These are phyloP conservation scores for Lotmaria passim DNA, from an alignment of 208 protist species.

Conservation along the genomic window DNA sequence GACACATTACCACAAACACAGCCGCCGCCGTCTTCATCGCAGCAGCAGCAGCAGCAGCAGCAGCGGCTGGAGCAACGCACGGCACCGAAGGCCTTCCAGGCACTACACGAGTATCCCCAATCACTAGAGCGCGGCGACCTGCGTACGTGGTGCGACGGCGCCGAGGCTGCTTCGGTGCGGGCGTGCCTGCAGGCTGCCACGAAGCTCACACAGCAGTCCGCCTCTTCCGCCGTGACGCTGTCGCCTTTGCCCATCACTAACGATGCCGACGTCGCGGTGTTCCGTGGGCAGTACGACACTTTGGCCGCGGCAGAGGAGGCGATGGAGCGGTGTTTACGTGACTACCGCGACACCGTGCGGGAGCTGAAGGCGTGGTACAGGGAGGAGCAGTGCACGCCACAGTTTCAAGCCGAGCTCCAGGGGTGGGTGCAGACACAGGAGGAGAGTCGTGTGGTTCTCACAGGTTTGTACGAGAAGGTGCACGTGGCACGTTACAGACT, in stretches of 20 bases:
- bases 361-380: constrained; percentile 30
- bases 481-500: constrained; percentile 46
- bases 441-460: constrained; percentile 14
- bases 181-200: constrained; percentile 16
- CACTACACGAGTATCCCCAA: constrained; percentile 31
- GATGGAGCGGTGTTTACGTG: constrained; percentile 13
- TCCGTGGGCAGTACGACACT: constrained; percentile 27
- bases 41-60: neutral
- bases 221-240: neutral
- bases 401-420: constrained; percentile 21
- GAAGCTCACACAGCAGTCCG: neutral
- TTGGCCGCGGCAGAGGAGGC: constrained; percentile 12
- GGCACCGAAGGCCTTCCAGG: constrained; percentile 9
- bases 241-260: constrained; percentile 14
- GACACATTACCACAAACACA: too few species aligned
- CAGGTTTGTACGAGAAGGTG: constrained; percentile 27
- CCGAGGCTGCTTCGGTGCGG: constrained; percentile 9
- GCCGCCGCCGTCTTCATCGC: too few species aligned
- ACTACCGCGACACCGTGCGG: constrained; percentile 30
- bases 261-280: constrained; percentile 20
- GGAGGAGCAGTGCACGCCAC: constrained; percentile 22
- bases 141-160: constrained; percentile 15
- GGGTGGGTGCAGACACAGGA: constrained; percentile 32
- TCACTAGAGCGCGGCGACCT: constrained; percentile 34
- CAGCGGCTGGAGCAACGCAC: neutral